These are phyloP conservation scores for Sarcodon aspratus DNA, from an alignment of 768 basidiomycete species.

Conservation along the genomic window DNA sequence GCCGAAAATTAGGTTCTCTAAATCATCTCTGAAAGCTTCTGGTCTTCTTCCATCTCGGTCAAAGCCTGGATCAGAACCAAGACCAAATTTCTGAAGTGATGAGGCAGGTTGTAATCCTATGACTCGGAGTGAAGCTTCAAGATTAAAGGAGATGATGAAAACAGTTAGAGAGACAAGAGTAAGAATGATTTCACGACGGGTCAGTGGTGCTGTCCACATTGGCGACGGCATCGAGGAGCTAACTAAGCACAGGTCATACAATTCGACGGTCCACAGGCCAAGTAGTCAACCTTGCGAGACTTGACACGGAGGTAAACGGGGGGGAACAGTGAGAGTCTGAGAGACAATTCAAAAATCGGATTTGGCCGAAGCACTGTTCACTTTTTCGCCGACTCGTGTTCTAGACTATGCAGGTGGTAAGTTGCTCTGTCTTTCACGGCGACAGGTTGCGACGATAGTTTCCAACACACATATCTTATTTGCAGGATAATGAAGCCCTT, in stretches of 20 bases:
- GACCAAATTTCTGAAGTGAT: slow-evolving; percentile 9
- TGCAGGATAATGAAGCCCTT: slow-evolving; percentile 2
- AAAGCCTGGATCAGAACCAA: slow-evolving; percentile 24
- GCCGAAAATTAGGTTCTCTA: slow-evolving; percentile 58
- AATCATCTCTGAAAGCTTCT: slow-evolving; percentile 38
- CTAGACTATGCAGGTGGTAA: slow-evolving; percentile 1
- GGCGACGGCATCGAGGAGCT: not conserved
- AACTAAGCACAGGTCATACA: not conserved
- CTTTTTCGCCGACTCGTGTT: not conserved
- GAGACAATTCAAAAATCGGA: not conserved
- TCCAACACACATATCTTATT: not conserved
- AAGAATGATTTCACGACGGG: slow-evolving; percentile 62
- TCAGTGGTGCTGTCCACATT: slow-evolving; percentile 53
- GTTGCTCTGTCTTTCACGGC: not conserved
- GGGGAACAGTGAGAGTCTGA: not conserved
- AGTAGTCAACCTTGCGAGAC: not conserved
- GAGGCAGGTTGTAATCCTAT: slow-evolving; percentile 21
- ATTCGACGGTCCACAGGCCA: not conserved
- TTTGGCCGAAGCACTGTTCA: not conserved
- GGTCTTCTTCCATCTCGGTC: slow-evolving; percentile 40
- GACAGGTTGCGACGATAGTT: not conserved
- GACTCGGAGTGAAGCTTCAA: slow-evolving; percentile 50
- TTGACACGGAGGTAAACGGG: not conserved
- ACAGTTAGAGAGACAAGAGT: slow-evolving; percentile 51
- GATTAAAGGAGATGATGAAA: slow-evolving; percentile 66